phyloP scores from a whole-genome alignment of 345 rosid species.

The Eucalyptus tenuipes region DNA sequence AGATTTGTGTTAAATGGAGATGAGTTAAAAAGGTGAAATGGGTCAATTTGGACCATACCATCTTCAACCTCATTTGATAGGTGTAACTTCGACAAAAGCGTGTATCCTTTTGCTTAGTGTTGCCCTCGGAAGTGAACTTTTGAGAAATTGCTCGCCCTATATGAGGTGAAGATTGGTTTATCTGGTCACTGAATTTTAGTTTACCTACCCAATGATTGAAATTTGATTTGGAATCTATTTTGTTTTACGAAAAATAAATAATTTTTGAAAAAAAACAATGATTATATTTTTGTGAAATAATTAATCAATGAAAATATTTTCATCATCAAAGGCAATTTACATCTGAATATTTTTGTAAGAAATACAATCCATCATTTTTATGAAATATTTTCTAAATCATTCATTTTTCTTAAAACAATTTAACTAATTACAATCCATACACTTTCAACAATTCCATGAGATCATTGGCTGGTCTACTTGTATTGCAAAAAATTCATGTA shows the following conservation, averaged over 20 bases:
- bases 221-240: not conserved
- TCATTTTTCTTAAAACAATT: no score
- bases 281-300: no score
- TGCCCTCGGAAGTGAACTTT: not conserved
- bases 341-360: not conserved
- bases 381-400: no score
- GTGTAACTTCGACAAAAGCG: not conserved
- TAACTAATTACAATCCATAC: not conserved
- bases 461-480: not conserved
- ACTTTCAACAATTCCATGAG: not conserved
- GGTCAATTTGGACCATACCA: no score
- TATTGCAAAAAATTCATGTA: not conserved
- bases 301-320: no score
- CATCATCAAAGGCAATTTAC: not conserved
- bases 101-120: not conserved
- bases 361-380: not conserved
- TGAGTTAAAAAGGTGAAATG: rapidly evolving
- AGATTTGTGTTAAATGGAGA: no score
- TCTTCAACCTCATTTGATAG: no score
- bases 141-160: not conserved
- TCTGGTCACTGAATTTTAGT: not conserved
- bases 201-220: not conserved
- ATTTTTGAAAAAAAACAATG: no score
- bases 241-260: no score
- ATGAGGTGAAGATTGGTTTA: not conserved